Evolutionary conservation across 2,329 filamentous ascomycete species (phyloP).

Genomic region (Chaetomiaceae sp.): DNA sequence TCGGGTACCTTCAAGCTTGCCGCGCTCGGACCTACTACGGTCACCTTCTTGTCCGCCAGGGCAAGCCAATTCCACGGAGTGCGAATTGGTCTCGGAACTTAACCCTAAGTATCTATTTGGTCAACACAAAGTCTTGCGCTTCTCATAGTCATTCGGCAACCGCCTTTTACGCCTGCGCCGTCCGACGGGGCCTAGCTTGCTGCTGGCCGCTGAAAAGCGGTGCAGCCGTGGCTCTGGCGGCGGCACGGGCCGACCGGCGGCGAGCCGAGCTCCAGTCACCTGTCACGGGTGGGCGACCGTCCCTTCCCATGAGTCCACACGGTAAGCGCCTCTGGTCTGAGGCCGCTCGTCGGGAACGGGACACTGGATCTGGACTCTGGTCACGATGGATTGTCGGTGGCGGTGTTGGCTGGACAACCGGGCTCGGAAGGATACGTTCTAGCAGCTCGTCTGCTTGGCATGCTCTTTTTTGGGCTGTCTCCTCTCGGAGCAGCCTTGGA

Average conservation of each 20-base stretch:
- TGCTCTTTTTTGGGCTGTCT: conserved; percentile 26
- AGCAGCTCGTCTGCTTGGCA: conserved; percentile 21
- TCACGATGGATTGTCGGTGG: conserved; percentile 37
- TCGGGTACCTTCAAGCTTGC: conserved; percentile 47
- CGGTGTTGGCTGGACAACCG: conserved; percentile 31
- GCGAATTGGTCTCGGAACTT: conserved; percentile 80
- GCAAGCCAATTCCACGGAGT: conserved; percentile 42
- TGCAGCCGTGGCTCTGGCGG: conserved; percentile 29
- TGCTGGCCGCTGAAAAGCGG: conserved; percentile 48
- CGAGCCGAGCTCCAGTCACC: conserved; percentile 54
- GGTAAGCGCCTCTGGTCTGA: conserved; percentile 70
- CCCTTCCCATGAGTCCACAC: conserved; percentile 67
- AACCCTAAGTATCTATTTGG: conserved; percentile 86
- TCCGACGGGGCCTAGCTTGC: conserved; percentile 8
- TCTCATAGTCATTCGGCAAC: conserved; percentile 55
- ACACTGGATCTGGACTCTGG: conserved; percentile 62
- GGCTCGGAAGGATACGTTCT: conserved; percentile 30
- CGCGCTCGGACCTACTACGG: conserved; percentile 39
- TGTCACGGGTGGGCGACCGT: conserved; percentile 49
- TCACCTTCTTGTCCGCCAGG: conserved; percentile 16
- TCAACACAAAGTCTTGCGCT: conserved; percentile 67
- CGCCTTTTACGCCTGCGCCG: conserved; percentile 56
- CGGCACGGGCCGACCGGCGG: conserved; percentile 45
- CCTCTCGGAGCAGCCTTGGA: conserved; percentile 18
- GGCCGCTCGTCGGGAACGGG: conserved; percentile 70